Base-by-base conservation (phyloP, 2,329 filamentous ascomycete genomes). In the Aspergillus sp. region DNA sequence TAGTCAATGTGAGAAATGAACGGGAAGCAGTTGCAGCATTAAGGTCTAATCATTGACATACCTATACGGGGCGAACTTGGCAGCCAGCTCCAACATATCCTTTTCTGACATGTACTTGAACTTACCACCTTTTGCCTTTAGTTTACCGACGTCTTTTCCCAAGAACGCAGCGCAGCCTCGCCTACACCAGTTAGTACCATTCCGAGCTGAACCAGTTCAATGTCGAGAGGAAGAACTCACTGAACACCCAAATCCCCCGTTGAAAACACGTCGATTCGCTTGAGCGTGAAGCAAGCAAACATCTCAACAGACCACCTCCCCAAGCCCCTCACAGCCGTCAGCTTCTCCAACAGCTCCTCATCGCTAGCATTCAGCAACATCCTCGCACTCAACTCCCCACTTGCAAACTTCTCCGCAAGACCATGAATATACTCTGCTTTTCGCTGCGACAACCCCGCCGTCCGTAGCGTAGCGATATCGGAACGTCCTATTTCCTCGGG, bases 71-170 rank as follows among this genome's bases (percentile, higher is more conserved):
- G 85, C 84, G 76, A 96, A 99, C 72, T 83, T 87, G 60, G 89
- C 90, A 13, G 92, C 89, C 66, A 92, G 83, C 67, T 93, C 91
- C 63, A 90, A 75, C 95, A 99, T 98, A 63, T 98, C 95, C 74
- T 88, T 86, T 79, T 98, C 95, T 41, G 85, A 86, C 93, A 98
- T 97, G 76, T 98, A 99, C 82, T 98, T 98, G 90, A 93, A 98
- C 81, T 98, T 98, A 49, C 91, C 91, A 34, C 88, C 88, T 66
- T 87, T 91, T 41, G 80, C 82, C 79, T 96, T 97, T 62, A 97
- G 80, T 78, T 94, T 96, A 50, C 82, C 86, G 23, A 98, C 88
- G 74, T 98, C 92, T 62, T 86, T 87, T 1, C 95, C 95, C 52
- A 89, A 83, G 73, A 95, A 93, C 0, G 91, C 89, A 1, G 95